Evolutionary conservation across 2,329 filamentous ascomycete genomes (phyloP).

Genomic region (Colletotrichum sp.): DNA sequence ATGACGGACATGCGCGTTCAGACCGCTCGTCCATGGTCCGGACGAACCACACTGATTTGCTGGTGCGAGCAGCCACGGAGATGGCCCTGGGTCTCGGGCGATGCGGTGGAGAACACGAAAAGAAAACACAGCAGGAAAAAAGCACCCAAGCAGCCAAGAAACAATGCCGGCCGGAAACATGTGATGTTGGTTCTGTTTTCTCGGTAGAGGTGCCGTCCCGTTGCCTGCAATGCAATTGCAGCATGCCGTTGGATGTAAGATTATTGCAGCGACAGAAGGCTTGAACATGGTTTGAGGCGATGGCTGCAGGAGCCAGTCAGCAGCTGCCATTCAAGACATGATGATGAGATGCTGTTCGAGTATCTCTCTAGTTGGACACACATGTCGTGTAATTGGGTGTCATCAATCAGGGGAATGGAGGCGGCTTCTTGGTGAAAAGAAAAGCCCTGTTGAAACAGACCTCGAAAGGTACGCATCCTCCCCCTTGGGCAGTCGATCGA

Average conservation of each 20-base stretch:
- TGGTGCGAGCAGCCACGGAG: background rate
- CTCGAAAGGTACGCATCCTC: background rate
- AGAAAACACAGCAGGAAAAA: background rate
- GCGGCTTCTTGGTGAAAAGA: background rate
- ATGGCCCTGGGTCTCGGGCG: background rate
- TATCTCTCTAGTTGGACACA: background rate
- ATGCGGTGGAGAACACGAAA: background rate
- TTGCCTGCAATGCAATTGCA: background rate
- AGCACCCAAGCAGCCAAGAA: background rate
- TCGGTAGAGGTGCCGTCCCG: background rate
- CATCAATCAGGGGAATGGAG: background rate
- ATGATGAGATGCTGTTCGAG: background rate
- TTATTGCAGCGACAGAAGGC: background rate
- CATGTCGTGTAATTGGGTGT: background rate
- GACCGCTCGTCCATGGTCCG: background rate
- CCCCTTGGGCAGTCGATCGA: background rate
- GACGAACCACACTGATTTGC: background rate
- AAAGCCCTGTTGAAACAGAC: background rate
- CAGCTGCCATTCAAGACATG: background rate
- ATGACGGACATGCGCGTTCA: conserved; percentile 1
- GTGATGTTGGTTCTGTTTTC: background rate
- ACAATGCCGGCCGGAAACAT: background rate
- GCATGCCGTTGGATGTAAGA: background rate
- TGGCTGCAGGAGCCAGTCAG: background rate
- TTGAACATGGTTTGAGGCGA: background rate